Base-by-base conservation (phyloP, 2,329 filamentous ascomycete genomes). In the Elsinoe batatas region DNA sequence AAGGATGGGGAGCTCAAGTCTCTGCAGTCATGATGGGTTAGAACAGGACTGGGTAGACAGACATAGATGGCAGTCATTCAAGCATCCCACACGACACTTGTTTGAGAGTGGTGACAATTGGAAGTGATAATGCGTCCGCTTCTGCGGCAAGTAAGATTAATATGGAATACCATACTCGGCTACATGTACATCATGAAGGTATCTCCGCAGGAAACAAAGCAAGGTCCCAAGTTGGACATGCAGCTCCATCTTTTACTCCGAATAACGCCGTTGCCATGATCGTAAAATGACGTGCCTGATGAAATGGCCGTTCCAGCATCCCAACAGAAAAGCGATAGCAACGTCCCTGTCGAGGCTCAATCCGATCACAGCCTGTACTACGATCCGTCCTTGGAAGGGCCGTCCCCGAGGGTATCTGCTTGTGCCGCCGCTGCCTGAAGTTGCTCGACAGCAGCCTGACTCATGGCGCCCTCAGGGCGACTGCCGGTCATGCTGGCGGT, bases 1-100 rank as follows among this genome's bases (percentile, higher is more conserved):
- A 91, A 91, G 78, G 87, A 86, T 17, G 85, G 83, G 40, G 91
- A 96, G 60, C 74, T 81, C 64, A 95, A 93, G 79, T 74, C 74
- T 37, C 60, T 70, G 44, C 38, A 55, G 15, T 40, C 15, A 44
- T 42, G 18, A 20, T 15, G 15, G 26, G 4, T 2, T 30, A 30
- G 26, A 30, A 30, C 26, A 30, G 26, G 8, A 30, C 26, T 30
- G 26, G 26, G 26, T 30, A 30, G 26, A 30, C 5, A 30, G 26
- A 30, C 7, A 30, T 30, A 30, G 26, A 30, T 30, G 26, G 26
- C 26, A 30, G 26, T 30, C 26, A 30, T 30, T 8, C 26, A 30
- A 30, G 26, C 26, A 30, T 30, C 8, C 26, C 26, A 30, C 26
- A 30, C 8, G 26, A 7, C 26, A 2, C 8, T 30, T 30, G 8